These are phyloP conservation scores for Colletotrichum lupini DNA, from an alignment of 2,329 filamentous ascomycete species.

Conservation along the genomic window DNA sequence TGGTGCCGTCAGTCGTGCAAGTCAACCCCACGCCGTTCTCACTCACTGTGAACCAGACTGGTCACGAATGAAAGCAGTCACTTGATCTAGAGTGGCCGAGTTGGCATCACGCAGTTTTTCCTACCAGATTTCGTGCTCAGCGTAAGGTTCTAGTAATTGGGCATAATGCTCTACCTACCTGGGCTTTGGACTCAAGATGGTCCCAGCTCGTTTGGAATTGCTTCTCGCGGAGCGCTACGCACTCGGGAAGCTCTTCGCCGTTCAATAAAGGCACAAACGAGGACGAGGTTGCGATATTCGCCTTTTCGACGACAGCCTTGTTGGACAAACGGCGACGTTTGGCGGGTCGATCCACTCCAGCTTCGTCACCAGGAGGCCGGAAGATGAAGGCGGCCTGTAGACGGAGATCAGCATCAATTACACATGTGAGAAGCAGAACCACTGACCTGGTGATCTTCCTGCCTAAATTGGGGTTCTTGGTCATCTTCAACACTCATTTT, in stretches of 20 bases:
- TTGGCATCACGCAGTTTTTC: conserved; percentile 70
- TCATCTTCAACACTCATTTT: conserved; percentile 21
- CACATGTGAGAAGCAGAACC: not conserved
- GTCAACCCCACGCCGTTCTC: not conserved
- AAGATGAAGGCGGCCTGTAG: conserved; percentile 72
- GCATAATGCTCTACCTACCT: conserved; percentile 53
- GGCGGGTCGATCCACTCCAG: conserved; percentile 52
- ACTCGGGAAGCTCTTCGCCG: conserved; percentile 62
- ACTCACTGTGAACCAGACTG: conserved; percentile 42
- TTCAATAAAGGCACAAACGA: conserved; percentile 65
- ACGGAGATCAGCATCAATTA: not conserved
- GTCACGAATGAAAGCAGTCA: conserved; percentile 65
- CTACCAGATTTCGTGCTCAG: conserved; percentile 45
- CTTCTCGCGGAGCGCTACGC: conserved; percentile 64
- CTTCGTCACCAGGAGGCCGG: conserved; percentile 57
- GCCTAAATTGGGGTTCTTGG: conserved; percentile 27
- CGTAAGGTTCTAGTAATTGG: not conserved
- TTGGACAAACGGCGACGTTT: conserved; percentile 69
- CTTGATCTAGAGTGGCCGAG: conserved; percentile 67
- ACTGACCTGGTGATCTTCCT: conserved; percentile 58
- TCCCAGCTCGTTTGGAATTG: conserved; percentile 74
- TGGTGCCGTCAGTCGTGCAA: not conserved
- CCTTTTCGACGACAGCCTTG: conserved; percentile 40
- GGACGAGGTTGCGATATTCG: conserved; percentile 33
- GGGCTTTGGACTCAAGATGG: conserved; percentile 71